Evolutionary conservation across 768 basidiomycete species (phyloP), one percentile per base, ranked within the genome.

Genomic region (Antrodiella citrinella): DNA sequence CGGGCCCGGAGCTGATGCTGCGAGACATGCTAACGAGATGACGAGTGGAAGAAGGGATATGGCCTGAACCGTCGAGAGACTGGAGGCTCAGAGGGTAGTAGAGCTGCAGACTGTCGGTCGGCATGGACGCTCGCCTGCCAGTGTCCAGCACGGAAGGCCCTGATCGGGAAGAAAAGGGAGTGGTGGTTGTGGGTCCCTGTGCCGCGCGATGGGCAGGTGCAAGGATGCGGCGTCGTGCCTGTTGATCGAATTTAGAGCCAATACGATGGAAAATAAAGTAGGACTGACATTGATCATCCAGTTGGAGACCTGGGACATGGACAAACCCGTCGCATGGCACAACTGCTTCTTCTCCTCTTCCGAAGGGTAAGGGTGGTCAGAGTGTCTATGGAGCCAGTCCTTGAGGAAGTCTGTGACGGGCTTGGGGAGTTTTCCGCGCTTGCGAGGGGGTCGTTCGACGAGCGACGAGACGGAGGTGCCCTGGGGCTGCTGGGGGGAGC

Each of bases 261-360:
- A n/a, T n/a, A n/a, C n/a, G 44, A 50, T 25, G 50, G 46, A 52
- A 5, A 72, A 67, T 51, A 40, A 75, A 47, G 5, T 10, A 40
- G 13, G 12, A 69, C 78, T 47, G 49, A 79, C 89, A 59, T 91
- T 91, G 61, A 91, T 91, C 89, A 91, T 91, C 89, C 89, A 91
- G 65, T 91, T 91, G 47, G 86, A 89, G 0, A 91, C 87, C 66
- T 92, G 89, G 67, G 76, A 81, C 87, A 91, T 91, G 69, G 82
- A 87, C 55, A 92, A 69, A 21, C 87, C 87, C 1, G 89, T 92
- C 38, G 86, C 85, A 58, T 85, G 80, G 66, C 89, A 91, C 56
- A 92, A 69, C 63, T 87, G 85, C 62, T 91, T 91, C 70, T 92
- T 92, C 74, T 91, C 89, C 54, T 91, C 87, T 65, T 92, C 89